A percentile compares a stretch with the other conserved stretches of the same genome.
Conservation (phyloP, 2,329 filamentous ascomycete species). For the Scleromitrula shiraiana region DNA sequence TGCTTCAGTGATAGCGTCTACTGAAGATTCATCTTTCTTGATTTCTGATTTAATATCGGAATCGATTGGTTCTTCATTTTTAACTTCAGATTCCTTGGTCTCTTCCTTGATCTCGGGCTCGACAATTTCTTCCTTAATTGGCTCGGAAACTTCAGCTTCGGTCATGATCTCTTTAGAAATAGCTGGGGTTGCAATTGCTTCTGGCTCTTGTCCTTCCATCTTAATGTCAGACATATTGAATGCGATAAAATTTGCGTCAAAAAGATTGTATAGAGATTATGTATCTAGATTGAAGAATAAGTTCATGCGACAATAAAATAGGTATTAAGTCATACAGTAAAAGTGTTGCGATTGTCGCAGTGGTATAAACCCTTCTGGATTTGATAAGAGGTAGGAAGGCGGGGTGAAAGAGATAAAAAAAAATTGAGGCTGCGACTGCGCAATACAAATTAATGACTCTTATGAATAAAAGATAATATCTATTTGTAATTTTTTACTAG, state of each 20-base stretch:
- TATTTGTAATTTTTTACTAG: too few relatives aligned
- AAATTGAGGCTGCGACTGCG: background rate
- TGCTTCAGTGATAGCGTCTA: conserved; percentile 5
- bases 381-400: conserved; percentile 17
- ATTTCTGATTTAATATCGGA: background rate
- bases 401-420: conserved; percentile 19
- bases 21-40: conserved; percentile 12
- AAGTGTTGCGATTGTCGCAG: background rate
- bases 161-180: conserved; percentile 16
- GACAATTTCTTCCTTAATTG: conserved; percentile 11
- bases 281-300: background rate
- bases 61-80: conserved; percentile 7
- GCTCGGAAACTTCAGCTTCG: conserved; percentile 12
- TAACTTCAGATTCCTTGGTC: conserved; percentile 2
- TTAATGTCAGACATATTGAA: conserved; percentile 10
- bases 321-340: background rate
- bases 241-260: background rate
- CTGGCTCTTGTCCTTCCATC: conserved; percentile 8
- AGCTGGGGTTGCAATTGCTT: conserved; percentile 14
- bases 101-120: conserved; percentile 15
- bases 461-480: too few relatives aligned
- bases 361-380: conserved; percentile 11
- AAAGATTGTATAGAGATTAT: background rate
- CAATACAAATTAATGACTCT: too few relatives aligned
- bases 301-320: conserved; percentile 1